Percentiles rank a stretch among this genome's conserved stretches.
These are phyloP conservation scores for Pinguiococcus pyrenoidosus DNA, from an alignment of 108 stramenopile species.

Conservation along the genomic window DNA sequence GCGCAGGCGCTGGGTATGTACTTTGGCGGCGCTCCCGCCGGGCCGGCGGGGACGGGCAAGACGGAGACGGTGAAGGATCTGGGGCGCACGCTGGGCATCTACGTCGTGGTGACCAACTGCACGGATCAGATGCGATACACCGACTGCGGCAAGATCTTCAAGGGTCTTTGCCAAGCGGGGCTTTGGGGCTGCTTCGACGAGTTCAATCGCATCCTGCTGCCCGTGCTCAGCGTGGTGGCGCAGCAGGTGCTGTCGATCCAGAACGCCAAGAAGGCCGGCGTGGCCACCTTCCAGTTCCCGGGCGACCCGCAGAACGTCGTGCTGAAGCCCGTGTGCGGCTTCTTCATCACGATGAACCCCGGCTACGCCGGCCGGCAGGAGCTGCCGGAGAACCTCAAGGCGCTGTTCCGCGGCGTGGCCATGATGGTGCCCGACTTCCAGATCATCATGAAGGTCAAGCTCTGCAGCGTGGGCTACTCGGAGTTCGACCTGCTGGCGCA, in stretches of 20 bases:
- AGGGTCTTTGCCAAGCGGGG: constrained; percentile 73
- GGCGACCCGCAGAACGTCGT: constrained; percentile 72
- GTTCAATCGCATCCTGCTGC: constrained; percentile 78
- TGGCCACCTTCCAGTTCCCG: constrained; percentile 63
- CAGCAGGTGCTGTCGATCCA: constrained; percentile 76
- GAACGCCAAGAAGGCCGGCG: constrained; percentile 69
- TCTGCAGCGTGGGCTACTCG: constrained; percentile 70
- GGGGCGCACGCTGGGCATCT: constrained; percentile 70
- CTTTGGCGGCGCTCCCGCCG: constrained; percentile 81
- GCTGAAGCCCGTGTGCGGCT: constrained; percentile 64
- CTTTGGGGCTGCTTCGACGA: constrained; percentile 88
- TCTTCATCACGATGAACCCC: constrained; percentile 88
- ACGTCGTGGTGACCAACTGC: constrained; percentile 68
- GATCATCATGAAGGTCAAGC: constrained; percentile 84
- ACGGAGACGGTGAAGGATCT: constrained; percentile 48
- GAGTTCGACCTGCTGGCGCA: constrained; percentile 61
- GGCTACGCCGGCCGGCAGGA: constrained; percentile 83
- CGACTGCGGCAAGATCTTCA: constrained; percentile 84
- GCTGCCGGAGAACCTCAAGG: constrained; percentile 80
- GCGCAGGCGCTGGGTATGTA: constrained; percentile 82
- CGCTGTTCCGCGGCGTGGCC: constrained; percentile 75
- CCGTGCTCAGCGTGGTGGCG: constrained; percentile 76
- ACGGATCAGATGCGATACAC: constrained; percentile 77
- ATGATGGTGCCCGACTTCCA: constrained; percentile 87
- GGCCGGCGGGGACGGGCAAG: constrained; percentile 77